A percentile compares a stretch with the other conserved stretches of the same genome.
phyloP scores from a whole-genome alignment of 2,329 filamentous ascomycete genomes.

The Juglanconis juglandina region DNA sequence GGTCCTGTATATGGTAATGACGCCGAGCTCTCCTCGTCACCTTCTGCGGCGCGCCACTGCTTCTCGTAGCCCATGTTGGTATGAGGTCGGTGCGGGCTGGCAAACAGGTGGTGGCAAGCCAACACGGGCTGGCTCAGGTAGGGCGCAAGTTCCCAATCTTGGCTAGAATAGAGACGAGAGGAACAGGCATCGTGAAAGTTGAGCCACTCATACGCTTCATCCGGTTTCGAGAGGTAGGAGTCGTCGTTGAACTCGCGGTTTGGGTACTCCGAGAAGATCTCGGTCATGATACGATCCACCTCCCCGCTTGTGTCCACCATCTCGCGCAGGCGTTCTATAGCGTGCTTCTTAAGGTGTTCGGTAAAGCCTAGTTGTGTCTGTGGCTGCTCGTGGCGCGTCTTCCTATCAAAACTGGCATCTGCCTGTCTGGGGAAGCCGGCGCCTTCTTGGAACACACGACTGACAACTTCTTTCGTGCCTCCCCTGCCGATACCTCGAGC shows the following conservation, averaged over 20 bases:
- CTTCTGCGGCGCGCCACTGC: constrained; percentile 39
- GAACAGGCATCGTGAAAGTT: constrained; percentile 87
- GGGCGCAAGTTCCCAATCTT: constrained; percentile 87
- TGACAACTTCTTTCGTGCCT: constrained; percentile 69
- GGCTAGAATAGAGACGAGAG: constrained; percentile 71
- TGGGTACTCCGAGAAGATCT: constrained; percentile 85
- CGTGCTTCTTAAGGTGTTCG: constrained; percentile 68
- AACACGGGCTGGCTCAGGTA: constrained; percentile 85
- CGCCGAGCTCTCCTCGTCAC: constrained; percentile 48
- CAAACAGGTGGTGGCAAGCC: constrained; percentile 89
- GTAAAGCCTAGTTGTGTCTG: constrained; percentile 64
- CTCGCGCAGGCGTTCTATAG: constrained; percentile 68
- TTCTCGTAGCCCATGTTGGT: constrained; percentile 40
- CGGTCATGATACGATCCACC: constrained; percentile 71
- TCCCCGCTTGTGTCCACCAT: constrained; percentile 80
- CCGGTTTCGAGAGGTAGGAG: constrained; percentile 82
- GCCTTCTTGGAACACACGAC: constrained; percentile 74
- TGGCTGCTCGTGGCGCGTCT: constrained; percentile 51
- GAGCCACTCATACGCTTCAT: constrained; percentile 87
- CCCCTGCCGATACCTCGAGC: constrained; percentile 70
- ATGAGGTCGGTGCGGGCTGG: constrained; percentile 59
- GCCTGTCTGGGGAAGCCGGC: constrained; percentile 69
- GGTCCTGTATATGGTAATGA: constrained; percentile 76
- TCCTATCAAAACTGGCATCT: constrained; percentile 39
- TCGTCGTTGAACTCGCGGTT: constrained; percentile 91